Base-by-base conservation (phyloP, 257 asterid genomes). In the Sherardia arvensis region DNA sequence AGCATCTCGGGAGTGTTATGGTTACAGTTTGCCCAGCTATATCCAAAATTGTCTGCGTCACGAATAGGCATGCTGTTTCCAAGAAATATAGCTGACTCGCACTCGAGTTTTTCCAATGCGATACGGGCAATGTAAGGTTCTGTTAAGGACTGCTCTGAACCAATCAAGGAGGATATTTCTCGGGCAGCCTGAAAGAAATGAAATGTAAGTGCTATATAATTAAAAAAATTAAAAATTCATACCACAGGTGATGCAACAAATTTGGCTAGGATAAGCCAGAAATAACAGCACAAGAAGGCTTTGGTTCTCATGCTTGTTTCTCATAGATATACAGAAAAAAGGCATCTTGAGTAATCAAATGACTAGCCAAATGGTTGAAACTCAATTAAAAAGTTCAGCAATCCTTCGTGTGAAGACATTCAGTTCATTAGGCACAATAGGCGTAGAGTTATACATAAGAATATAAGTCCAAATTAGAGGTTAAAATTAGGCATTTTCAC, bases 1-100 rank as follows among this genome's bases (percentile, higher is more conserved):
- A 68, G 66, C 80, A 74, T 73, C 62, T 72, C 67, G 23, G 85
- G 65, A 62, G 74, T 53, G 66, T 65, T 76, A 40, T 80, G 87
- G 21, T 77, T 71, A 69, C 76, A 65, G 53, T 80, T 79, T 76
- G 74, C 87, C 85, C 76, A 69, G 69, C 75, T 85, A 80, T 78
- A 77, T 18, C 90, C 94, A 55, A 84, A 93, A 95, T 85, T 93
- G 79, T 93, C 97, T 22, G 92, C 90, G 71, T 93, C 99, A 62
- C 97, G 97, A 65, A 93, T 73, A 12, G 99, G 85, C 99, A 93
- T 93, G 94, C 99, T 93, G 86, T 93, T 93, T 61, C 99, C 99
- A 21, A 82, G 69, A 79, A 93, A 93, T 64, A 93, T 59, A 69
- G 99, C 90, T 65, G 97, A 87, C 53, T 87, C 94, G 68, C 84